These are phyloP conservation scores for Thielaviopsis musarum DNA, from an alignment of 2,329 filamentous ascomycete genomes.

Conservation along the genomic window DNA sequence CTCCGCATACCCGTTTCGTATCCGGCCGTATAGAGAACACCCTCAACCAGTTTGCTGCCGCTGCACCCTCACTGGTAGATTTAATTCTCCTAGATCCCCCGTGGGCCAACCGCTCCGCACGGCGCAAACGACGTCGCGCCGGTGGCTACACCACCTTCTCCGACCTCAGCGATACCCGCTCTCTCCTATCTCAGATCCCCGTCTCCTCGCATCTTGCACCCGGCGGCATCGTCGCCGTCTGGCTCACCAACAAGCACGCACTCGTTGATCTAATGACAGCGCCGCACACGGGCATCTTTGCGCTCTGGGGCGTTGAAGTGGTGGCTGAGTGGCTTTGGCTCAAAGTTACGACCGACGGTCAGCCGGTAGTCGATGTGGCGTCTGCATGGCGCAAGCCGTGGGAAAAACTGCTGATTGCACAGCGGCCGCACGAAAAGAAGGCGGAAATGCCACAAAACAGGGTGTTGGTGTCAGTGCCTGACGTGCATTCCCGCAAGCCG, in stretches of 20 bases:
- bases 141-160: conserved; percentile 31
- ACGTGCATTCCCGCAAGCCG: conserved; percentile 65
- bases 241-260: conserved; percentile 59
- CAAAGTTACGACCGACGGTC: conserved; percentile 49
- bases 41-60: conserved; percentile 23
- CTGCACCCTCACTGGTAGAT: conserved; percentile 38
- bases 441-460: conserved; percentile 21
- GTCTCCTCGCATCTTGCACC: conserved; percentile 35
- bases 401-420: conserved; percentile 52
- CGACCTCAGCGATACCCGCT: conserved; percentile 28
- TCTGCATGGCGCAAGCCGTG: conserved; percentile 57
- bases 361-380: conserved; percentile 44
- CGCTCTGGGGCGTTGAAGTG: conserved; percentile 46
- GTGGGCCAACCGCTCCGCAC: conserved; percentile 64
- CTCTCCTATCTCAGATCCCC: conserved; percentile 37
- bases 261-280: conserved; percentile 37
- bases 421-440: conserved; percentile 18
- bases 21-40: conserved; percentile 30
- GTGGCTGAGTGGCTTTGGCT: conserved; percentile 65
- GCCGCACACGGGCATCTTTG: conserved; percentile 39
- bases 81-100: conserved; percentile 61
- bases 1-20: conserved; percentile 28
- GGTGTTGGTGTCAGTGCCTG: conserved; percentile 53
- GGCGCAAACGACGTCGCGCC: conserved; percentile 28
- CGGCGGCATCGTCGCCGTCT: conserved; percentile 48